Percentiles rank a stretch among this genome's conserved stretches.
Evolutionary conservation across 129 eudicot genomes (phyloP).

Genomic region (Logfia minima): DNA sequence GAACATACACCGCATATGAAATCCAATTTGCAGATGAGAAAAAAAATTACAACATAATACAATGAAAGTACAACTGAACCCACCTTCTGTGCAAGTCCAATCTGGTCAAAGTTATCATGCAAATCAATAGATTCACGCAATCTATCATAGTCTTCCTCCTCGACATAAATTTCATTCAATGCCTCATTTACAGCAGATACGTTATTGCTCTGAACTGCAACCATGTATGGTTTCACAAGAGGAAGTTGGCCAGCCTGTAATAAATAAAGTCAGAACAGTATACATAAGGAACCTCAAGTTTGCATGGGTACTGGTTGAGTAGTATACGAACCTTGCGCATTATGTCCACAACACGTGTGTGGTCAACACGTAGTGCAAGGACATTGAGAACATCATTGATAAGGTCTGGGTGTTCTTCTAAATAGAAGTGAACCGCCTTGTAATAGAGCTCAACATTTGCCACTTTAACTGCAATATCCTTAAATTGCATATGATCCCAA

Average conservation of each 20-base stretch:
- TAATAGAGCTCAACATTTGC: constrained; percentile 95
- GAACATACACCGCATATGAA: constrained; percentile 1
- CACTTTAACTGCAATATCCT: constrained; percentile 90
- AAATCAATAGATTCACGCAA: constrained; percentile 91
- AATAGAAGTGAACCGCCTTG: constrained; percentile 96
- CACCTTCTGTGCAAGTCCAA: constrained; percentile 99
- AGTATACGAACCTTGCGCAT: constrained; percentile 81
- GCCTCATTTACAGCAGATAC: constrained; percentile 98
- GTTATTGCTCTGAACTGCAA: constrained; percentile 97
- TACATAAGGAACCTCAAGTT: background rate
- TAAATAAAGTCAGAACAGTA: constrained; percentile 20
- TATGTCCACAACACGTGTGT: constrained; percentile 97
- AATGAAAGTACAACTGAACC: background rate
- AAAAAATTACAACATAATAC: background rate
- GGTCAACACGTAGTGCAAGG: constrained; percentile 98
- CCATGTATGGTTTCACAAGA: constrained; percentile 97
- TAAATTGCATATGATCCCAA: constrained; percentile 99
- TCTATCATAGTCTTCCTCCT: constrained; percentile 99
- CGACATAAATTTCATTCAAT: constrained; percentile 89
- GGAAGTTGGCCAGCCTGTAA: constrained; percentile 93
- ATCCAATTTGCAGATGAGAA: background rate
- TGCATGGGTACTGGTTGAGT: background rate
- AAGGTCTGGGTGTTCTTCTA: constrained; percentile 98
- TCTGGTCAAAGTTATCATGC: constrained; percentile 98
- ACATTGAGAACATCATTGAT: constrained; percentile 94